Evolutionary conservation across 1,139 yeast species (phyloP), one percentile per base, ranked within the genome.

Genomic region (Candida labiduridarum): DNA sequence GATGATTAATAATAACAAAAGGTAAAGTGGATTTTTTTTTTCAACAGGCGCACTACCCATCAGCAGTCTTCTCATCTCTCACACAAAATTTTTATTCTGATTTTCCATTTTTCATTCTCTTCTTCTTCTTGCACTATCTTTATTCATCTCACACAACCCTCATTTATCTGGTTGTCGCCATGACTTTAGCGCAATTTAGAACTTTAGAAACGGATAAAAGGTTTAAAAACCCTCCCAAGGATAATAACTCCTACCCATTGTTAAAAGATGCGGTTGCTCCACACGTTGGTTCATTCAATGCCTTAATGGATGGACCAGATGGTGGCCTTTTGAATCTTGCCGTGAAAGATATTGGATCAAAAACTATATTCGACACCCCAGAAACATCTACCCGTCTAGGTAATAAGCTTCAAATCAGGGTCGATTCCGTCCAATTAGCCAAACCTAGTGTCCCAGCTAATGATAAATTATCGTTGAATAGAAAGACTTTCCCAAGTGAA

Each of bases 211-310:
- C 97, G 64, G 98, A 94, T 66, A 68, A 79, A 56, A 79, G 96
- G 60, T 94, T 90, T 72, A 80, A 83, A 59, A 84, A 89, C 65
- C 99, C 99, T 40, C 96, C 98, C 47, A 85, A 83, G 72, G 96
- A 89, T 60, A 82, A 87, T 64, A 78, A 89, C 25, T 89, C 90
- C 1, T 94, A 74, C 62, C 97, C 97, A 7, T 72, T 91, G 46
- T 79, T 95, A 43, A 80, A 82, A 52, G 96, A 89, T 54, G 98
- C 99, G 11, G 95, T 94, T 38, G 83, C 84, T 52, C 99, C 99
- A 11, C 99, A 94, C 67, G 80, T 95, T 52, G 98, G 96, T 9
- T 94, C 99, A 2, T 94, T 94, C 78, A 87, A 94, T 76, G 98
- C 97, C 12, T 78, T 94, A 52, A 88, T 96, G 39, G 96, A 89